Evolutionary conservation across 139 green algal genomes (phyloP).

Genomic region (Asterochloris erici): DNA sequence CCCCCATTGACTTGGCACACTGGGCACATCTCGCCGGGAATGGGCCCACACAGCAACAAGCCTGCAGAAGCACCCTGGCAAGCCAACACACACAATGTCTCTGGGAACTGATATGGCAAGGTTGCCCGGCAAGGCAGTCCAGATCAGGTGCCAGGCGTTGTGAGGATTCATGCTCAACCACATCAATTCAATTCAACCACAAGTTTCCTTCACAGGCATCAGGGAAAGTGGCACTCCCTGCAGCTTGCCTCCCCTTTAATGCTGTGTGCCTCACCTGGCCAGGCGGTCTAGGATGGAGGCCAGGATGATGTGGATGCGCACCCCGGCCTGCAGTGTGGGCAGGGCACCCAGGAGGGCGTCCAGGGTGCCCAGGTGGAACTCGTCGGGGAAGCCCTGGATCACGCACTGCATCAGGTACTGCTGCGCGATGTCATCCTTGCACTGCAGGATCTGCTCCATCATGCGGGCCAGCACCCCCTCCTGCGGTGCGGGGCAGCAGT

Average conservation of each 20-base stretch:
- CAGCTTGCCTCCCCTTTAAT: neutral
- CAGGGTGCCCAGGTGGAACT: slow-evolving; percentile 94
- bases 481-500: neutral
- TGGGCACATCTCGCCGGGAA: too few species aligned
- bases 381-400: slow-evolving; percentile 86
- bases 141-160: too few species aligned
- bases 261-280: slow-evolving; percentile 39
- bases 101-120: too few species aligned
- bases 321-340: slow-evolving; percentile 80
- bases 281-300: slow-evolving; percentile 77
- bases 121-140: too few species aligned
- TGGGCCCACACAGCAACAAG: too few species aligned
- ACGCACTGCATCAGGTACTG: slow-evolving; percentile 97
- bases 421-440: slow-evolving; percentile 97
- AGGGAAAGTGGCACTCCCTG: too few species aligned
- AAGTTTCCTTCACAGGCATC: too few species aligned
- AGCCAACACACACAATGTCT: too few species aligned
- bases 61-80: too few species aligned
- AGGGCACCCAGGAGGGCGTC: slow-evolving; percentile 76
- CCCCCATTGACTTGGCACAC: too few species aligned
- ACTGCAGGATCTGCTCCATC: slow-evolving; percentile 86
- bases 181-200: too few species aligned
- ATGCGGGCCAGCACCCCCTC: slow-evolving; percentile 16
- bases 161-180: too few species aligned
- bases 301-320: slow-evolving; percentile 69